A percentile compares a stretch with the other conserved stretches of the same genome.
Evolutionary conservation across 768 basidiomycete genomes (phyloP).

Genomic region (Lactarius akahatsu): DNA sequence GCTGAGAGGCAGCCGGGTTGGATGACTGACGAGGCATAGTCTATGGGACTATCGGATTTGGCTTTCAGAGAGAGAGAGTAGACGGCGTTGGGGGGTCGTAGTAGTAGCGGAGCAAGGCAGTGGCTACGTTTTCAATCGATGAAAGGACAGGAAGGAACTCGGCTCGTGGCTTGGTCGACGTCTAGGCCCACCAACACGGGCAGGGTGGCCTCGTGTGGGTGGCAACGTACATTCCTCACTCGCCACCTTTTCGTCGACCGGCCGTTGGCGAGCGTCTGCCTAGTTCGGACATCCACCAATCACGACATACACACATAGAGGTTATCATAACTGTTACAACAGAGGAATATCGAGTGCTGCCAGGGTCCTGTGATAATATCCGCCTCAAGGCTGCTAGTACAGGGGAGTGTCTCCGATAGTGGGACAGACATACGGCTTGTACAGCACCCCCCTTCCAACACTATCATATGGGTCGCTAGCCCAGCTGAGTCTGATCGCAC

Average conservation of each 20-base stretch:
- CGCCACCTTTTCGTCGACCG: neutral
- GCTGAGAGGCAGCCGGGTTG: neutral
- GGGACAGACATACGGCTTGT: neutral
- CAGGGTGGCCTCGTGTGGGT: neutral
- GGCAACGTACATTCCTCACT: conserved; percentile 8
- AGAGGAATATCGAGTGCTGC: neutral
- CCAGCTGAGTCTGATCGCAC: neutral
- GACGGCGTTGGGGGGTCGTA: neutral
- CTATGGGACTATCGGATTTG: neutral
- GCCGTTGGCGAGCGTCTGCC: neutral
- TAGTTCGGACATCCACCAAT: neutral
- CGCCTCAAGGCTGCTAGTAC: neutral
- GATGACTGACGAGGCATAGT: neutral
- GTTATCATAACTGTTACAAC: neutral
- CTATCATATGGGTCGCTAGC: neutral
- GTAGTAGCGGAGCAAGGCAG: neutral
- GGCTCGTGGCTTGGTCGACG: conserved; percentile 5
- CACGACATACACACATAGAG: neutral
- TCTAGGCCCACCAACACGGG: neutral
- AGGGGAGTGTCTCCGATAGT: neutral
- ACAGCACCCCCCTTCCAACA: neutral
- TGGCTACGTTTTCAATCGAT: conserved; percentile 7
- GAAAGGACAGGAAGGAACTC: neutral
- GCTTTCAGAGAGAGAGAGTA: neutral
- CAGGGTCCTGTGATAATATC: neutral